phyloP scores from a whole-genome alignment of 208 protist genomes.

The Trypanosoma rangeli region DNA sequence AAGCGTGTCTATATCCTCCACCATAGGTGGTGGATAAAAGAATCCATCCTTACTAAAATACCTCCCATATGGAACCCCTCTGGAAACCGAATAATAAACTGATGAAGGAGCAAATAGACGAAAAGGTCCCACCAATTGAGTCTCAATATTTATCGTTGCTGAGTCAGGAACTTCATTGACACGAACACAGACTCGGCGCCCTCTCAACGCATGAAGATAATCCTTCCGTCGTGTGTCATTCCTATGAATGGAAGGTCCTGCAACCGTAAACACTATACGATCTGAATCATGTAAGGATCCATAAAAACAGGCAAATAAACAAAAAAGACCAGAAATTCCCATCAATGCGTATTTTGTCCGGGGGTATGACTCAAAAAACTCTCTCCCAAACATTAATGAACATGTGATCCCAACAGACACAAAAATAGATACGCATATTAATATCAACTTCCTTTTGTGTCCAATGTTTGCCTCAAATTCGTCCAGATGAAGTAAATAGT shows the following conservation, averaged over 20 bases:
- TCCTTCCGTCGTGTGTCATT: conserved; percentile 7
- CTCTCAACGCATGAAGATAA: conserved; percentile 29
- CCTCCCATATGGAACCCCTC: conserved; percentile 53
- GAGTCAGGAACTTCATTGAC: conserved; percentile 30
- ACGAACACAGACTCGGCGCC: conserved; percentile 41
- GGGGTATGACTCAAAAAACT: conserved; percentile 9
- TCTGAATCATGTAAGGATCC: background rate
- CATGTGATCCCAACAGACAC: background rate
- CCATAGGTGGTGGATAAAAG: conserved; percentile 70
- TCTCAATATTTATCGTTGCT: conserved; percentile 40
- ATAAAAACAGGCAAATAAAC: background rate
- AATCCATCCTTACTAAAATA: conserved; percentile 74
- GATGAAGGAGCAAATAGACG: conserved; percentile 30
- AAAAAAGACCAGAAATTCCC: background rate
- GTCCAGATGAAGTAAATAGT: conserved; percentile 26
- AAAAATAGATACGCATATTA: conserved; percentile 1
- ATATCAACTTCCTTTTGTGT: background rate
- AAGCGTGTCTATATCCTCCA: conserved; percentile 44
- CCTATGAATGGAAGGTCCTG: background rate
- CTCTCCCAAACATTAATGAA: conserved; percentile 10
- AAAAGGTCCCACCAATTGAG: conserved; percentile 44
- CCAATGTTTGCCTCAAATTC: conserved; percentile 5
- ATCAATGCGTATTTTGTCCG: conserved; percentile 6
- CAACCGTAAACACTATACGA: conserved; percentile 12
- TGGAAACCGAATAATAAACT: conserved; percentile 44